Evolutionary conservation across 2,329 filamentous ascomycete genomes (phyloP).

Genomic region (Raffaelea deltoideospora): DNA sequence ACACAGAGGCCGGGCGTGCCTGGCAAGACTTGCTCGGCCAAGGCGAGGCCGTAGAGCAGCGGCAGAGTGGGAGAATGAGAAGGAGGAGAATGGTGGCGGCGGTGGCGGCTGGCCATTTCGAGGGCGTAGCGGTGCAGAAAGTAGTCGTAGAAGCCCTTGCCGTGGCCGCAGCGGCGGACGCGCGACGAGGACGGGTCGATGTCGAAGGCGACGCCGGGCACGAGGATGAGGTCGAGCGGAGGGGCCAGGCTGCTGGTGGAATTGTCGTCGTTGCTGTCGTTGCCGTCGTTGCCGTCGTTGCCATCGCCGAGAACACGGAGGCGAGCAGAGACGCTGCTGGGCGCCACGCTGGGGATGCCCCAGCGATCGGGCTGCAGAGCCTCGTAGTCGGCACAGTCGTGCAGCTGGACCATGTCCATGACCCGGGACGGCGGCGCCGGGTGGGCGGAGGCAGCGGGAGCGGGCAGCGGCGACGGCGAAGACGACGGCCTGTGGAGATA

Average conservation of each 20-base stretch:
- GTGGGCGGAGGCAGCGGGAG: conserved; percentile 24
- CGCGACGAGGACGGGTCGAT: conserved; percentile 30
- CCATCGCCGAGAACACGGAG: conserved; percentile 58
- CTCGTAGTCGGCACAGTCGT: conserved; percentile 61
- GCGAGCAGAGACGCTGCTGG: conserved; percentile 47
- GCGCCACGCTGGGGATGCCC: conserved; percentile 81
- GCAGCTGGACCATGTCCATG: conserved; percentile 90
- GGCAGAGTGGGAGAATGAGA: too few relatives aligned
- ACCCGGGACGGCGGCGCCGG: conserved; percentile 48
- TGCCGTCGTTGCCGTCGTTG: conserved; percentile 16
- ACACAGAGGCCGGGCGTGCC: conserved; percentile 40
- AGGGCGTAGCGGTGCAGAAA: conserved; percentile 63
- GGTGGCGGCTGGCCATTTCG: conserved; percentile 18
- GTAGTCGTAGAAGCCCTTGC: conserved; percentile 93
- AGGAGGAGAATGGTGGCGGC: too few relatives aligned
- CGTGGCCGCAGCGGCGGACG: conserved; percentile 73
- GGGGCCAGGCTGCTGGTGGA: too few relatives aligned
- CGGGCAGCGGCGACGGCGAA: conserved; percentile 6
- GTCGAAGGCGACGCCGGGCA: conserved; percentile 92
- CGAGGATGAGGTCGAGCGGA: conserved; percentile 81
- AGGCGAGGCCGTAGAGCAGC: conserved; percentile 56
- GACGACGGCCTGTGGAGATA: conserved; percentile 57
- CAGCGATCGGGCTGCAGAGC: conserved; percentile 65
- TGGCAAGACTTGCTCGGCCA: conserved; percentile 69
- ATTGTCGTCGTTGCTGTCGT: conserved; percentile 14